Conservation (phyloP, 2,329 filamentous ascomycete genomes). For the Cucurbitaria berberidis region DNA sequence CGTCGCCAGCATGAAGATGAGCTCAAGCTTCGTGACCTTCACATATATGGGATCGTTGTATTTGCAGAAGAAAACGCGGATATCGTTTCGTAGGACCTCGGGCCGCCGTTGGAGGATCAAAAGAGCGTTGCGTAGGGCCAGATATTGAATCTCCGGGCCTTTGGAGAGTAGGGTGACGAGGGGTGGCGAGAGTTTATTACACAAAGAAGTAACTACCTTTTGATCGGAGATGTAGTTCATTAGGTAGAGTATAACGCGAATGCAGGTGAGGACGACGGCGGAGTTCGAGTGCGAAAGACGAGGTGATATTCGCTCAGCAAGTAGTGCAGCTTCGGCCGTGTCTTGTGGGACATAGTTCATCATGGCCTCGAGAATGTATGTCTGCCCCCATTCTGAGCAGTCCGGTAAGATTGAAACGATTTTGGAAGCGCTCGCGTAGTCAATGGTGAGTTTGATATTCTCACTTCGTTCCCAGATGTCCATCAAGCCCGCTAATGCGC, state of each 20-base stretch:
- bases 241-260: conserved; percentile 93
- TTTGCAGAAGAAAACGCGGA: conserved; percentile 99
- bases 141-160: conserved; percentile 96
- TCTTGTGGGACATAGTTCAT: conserved; percentile 98
- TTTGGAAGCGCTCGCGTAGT: conserved; percentile 96
- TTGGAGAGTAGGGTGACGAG: conserved; percentile 94
- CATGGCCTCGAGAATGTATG: conserved; percentile 94
- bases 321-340: conserved; percentile 80
- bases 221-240: conserved; percentile 98
- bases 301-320: conserved; percentile 94
- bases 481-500: conserved; percentile 86
- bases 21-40: conserved; percentile 97
- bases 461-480: conserved; percentile 99
- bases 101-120: conserved; percentile 91
- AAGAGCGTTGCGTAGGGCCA: conserved; percentile 90
- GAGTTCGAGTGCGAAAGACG: conserved; percentile 97
- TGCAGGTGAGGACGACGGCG: conserved; percentile 92
- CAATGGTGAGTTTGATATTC: conserved; percentile 96
- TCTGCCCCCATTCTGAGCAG: conserved; percentile 99
- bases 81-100: conserved; percentile 93
- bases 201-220: conserved; percentile 84
- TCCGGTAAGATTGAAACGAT: conserved; percentile 96
- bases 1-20: conserved; percentile 98
- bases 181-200: conserved; percentile 91
- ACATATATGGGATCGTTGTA: conserved; percentile 99